Evolutionary conservation across 169 alveolate genomes (phyloP).

Genomic region (Babesia bovis): DNA sequence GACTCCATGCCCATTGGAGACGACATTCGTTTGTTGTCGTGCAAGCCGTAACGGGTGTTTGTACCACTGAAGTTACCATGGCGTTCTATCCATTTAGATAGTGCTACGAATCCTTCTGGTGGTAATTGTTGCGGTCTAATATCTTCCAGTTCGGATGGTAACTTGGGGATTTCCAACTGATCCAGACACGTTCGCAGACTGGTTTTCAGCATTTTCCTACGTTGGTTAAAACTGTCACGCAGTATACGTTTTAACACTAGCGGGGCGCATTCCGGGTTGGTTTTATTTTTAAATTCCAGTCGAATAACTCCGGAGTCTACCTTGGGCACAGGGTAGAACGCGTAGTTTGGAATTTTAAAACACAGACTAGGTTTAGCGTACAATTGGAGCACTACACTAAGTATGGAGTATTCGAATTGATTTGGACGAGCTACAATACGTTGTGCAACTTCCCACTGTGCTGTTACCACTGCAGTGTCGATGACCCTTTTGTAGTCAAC

Average conservation of each 20-base stretch:
- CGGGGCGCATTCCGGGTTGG: constrained; percentile 57
- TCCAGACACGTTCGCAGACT: constrained; percentile 61
- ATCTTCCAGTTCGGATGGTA: constrained; percentile 62
- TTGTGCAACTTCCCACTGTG: constrained; percentile 82
- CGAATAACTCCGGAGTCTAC: constrained; percentile 75
- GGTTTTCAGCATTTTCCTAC: constrained; percentile 71
- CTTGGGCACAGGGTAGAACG: constrained; percentile 80
- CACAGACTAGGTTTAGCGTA: constrained; percentile 68
- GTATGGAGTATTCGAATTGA: constrained; percentile 69
- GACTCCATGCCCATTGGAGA: constrained; percentile 25
- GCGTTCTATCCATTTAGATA: constrained; percentile 50
- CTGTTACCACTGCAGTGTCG: constrained; percentile 80
- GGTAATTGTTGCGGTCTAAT: constrained; percentile 72
- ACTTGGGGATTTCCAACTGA: constrained; percentile 39
- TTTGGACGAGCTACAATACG: constrained; percentile 73
- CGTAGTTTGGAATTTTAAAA: constrained; percentile 76
- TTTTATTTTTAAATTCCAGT: constrained; percentile 47
- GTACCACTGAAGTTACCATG: constrained; percentile 35
- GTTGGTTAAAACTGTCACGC: constrained; percentile 64
- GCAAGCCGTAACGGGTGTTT: background rate
- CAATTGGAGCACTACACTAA: constrained; percentile 73
- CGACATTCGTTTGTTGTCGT: constrained; percentile 29
- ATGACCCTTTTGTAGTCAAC: constrained; percentile 75
- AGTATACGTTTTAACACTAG: constrained; percentile 68
- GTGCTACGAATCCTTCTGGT: constrained; percentile 68